Percentiles rank a stretch among this genome's conserved stretches.
These are phyloP conservation scores for Psidium guajava DNA, from an alignment of 345 rosid species.

Conservation along the genomic window DNA sequence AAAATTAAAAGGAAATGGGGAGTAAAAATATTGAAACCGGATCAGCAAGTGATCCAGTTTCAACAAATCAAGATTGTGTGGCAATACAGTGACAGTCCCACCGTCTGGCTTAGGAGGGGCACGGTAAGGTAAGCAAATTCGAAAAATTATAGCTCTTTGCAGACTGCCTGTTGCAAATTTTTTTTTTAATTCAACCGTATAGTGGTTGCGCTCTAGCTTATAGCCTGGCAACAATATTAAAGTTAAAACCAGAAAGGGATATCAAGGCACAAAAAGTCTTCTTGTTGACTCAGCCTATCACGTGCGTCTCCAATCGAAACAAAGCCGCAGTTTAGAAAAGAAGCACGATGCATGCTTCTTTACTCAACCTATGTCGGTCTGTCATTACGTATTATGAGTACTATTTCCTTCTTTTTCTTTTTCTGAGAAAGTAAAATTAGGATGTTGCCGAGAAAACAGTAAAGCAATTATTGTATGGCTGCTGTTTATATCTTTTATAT, in stretches of 20 bases:
- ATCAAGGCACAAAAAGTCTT: neutral
- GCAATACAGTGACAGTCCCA: no score
- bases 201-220: neutral
- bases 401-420: neutral
- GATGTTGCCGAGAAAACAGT: neutral
- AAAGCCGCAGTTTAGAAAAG: neutral
- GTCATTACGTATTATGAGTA: neutral
- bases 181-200: neutral
- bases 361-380: neutral
- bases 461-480: neutral
- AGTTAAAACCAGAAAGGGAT: neutral
- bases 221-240: neutral
- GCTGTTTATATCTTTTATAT: neutral
- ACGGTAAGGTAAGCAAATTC: no score
- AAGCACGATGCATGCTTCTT: neutral
- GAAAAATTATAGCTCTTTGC: neutral
- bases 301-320: neutral
- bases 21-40: no score
- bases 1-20: no score
- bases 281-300: neutral
- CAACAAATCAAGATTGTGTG: no score
- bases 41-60: no score
- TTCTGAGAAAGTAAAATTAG: neutral
- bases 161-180: neutral
- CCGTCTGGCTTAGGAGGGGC: no score